A percentile compares a stretch with the other conserved stretches of the same genome.
Evolutionary conservation across 495 filamentous ascomycete genomes (phyloP).

Genomic region (Aspergillus panamensis): DNA sequence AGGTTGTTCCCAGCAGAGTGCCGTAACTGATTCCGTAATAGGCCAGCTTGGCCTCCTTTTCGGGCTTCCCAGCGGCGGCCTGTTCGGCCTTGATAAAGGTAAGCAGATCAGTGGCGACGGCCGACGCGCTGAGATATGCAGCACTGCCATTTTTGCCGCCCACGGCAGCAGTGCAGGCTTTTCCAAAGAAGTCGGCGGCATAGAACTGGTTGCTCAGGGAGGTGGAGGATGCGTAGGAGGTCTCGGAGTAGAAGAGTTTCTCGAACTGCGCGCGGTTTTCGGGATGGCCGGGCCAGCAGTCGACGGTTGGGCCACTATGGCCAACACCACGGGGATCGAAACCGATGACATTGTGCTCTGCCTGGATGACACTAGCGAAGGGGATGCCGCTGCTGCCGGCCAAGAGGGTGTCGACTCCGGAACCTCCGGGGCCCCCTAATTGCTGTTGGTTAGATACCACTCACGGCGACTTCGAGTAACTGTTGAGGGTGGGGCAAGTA

Average conservation of each 20-base stretch:
- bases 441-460: not conserved
- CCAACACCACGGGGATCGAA: conserved; percentile 51
- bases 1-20: conserved; percentile 53
- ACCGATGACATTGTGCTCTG: conserved; percentile 44
- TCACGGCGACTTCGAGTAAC: not conserved
- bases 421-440: conserved; percentile 44
- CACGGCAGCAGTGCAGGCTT: conserved; percentile 28
- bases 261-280: conserved; percentile 23
- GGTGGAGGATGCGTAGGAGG: conserved; percentile 24
- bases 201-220: conserved; percentile 30
- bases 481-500: not conserved
- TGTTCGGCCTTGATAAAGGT: conserved; percentile 35
- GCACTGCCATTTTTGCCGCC: conserved; percentile 24
- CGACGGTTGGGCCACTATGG: conserved; percentile 31
- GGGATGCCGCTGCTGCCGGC: conserved; percentile 12
- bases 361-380: conserved; percentile 1
- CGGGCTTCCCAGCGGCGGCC: conserved; percentile 9
- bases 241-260: conserved; percentile 21
- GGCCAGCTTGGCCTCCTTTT: conserved; percentile 39
- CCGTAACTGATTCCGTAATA: conserved; percentile 62
- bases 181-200: conserved; percentile 28
- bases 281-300: conserved; percentile 36
- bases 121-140: conserved; percentile 34
- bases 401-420: conserved; percentile 34
- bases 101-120: conserved; percentile 38